phyloP scores from a whole-genome alignment of 1,284 basidiomycete species.

The Malassezia furfur region DNA sequence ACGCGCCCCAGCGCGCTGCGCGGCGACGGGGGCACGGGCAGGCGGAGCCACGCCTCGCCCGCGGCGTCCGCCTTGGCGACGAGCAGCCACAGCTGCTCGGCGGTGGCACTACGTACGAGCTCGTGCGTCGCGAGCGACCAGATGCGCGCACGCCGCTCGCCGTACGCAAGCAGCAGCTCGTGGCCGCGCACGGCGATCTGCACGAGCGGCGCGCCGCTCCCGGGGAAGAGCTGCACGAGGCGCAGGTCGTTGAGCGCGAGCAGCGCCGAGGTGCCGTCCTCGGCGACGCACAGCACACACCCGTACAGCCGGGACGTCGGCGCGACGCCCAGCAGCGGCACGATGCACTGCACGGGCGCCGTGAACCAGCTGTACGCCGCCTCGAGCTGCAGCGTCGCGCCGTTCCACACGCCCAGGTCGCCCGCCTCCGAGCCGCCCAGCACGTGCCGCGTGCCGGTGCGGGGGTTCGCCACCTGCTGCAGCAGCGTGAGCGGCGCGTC shows the following conservation, averaged over 20 bases:
- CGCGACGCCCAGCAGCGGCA: constrained; percentile 54
- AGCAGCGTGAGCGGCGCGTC: constrained; percentile 3
- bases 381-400: constrained; percentile 58
- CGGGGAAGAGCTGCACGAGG: constrained; percentile 69
- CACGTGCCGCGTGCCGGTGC: constrained; percentile 16
- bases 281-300: constrained; percentile 64
- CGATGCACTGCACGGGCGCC: constrained; percentile 56
- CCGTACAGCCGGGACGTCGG: constrained; percentile 59
- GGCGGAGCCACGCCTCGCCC: constrained; percentile 3
- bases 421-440: constrained; percentile 20
- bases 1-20: constrained; percentile 18
- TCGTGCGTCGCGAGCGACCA: constrained; percentile 82
- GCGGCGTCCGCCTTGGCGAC: constrained; percentile 52
- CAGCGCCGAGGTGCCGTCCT: constrained; percentile 71
- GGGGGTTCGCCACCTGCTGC: constrained; percentile 14
- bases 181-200: constrained; percentile 61
- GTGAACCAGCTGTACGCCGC: constrained; percentile 64
- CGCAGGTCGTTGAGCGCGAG: constrained; percentile 60
- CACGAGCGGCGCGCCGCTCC: constrained; percentile 55
- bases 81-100: constrained; percentile 67
- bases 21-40: constrained; percentile 22
- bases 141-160: constrained; percentile 65
- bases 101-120: constrained; percentile 70
- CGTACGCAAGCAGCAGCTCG: constrained; percentile 68
- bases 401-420: constrained; percentile 53